Evolutionary conservation across 768 basidiomycete species (phyloP), one percentile per base, ranked within the genome.

Genomic region (Tubosaeta brunneosetosa): DNA sequence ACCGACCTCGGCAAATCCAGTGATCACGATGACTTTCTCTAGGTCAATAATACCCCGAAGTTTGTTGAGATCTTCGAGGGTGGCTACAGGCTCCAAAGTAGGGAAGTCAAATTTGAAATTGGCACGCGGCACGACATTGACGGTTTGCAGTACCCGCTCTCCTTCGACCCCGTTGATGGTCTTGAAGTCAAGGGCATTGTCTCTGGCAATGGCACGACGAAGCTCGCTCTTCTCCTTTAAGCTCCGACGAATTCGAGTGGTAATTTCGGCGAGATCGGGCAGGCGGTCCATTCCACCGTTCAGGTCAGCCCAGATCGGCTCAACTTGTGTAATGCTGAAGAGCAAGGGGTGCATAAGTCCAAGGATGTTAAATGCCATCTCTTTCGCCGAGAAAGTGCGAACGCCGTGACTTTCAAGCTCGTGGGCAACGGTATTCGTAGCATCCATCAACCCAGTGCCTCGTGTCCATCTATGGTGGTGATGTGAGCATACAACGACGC

Each of bases 351-450:
- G 97, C 95, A 99, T 98, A 46, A 99, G 80, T 55, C 97, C 95
- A 50, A 99, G 86, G 63, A 99, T 93, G 73, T 99, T 99, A 84
- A 99, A 99, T 0, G 97, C 94, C 97, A 98, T 99, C 74, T 99
- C 97, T 76, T 98, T 98, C 27, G 97, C 89, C 1, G 95, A 98
- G 83, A 98, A 99, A 2, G 97, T 99, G 59, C 97, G 84, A 53
- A 97, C 91, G 55, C 97, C 97, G 56, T 88, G 81, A 53, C 84
- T 80, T 74, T 99, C 97, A 40, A 99, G 80, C 49, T 93, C 92
- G 52, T 94, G 90, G 26, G 97, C 93, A 48, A 97, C 87, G 40
- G 88, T 91, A 74, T 94, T 94, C 41, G 92, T 94, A 4, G 94
- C 88, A 52, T 82, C 86, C 97, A 99, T 98, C 47, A 99, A 74